Evolutionary conservation across 1,139 yeast species (phyloP), one percentile per base, ranked within the genome.

Genomic region (Wickerhamomyces sp.): DNA sequence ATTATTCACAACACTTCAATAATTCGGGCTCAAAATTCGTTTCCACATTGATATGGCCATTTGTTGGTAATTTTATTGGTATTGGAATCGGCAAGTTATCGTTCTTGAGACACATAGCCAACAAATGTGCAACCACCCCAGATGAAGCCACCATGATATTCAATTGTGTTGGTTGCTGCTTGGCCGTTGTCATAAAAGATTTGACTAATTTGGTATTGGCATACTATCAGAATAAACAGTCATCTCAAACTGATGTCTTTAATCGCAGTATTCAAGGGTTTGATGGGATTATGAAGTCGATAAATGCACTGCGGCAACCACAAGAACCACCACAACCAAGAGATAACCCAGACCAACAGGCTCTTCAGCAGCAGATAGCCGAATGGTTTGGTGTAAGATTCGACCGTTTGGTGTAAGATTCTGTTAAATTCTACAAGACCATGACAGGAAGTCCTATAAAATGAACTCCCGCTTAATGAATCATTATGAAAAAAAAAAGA

Each of bases 111-210:
- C 23, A 27, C 21, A 8, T 38, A 35, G 14, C 44, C 38, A 27
- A 48, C 37, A 36, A 38, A 21, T 44, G 42, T 11, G 41, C 46
- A 3, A 40, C 44, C 6, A 59, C 72, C 0, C 67, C 68, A 1
- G 69, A 68, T 40, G 70, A 68, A 36, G 48, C 61, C 13, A 42
- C 55, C 16, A 61, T 72, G 44, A 51, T 70, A n/a, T 55, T 72
- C 23, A 74, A 72, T 42, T 37, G 72, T 18, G 26, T 67, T 3
- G 77, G 75, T 1, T 65, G 74, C 41, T 44, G 57, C 9, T 37
- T 52, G 2, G 68, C 65, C 2, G 68, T 64, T 1, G 26, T 70
- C 3, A 26, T 55, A 6, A 67, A 71, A 34, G 78, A 73, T 41
- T 32, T 60, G 18, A 40, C 38, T 13, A 54, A 64, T 33, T 43